Conservation (phyloP, 2,329 filamentous ascomycete species). For the Xylariaceae sp. region DNA sequence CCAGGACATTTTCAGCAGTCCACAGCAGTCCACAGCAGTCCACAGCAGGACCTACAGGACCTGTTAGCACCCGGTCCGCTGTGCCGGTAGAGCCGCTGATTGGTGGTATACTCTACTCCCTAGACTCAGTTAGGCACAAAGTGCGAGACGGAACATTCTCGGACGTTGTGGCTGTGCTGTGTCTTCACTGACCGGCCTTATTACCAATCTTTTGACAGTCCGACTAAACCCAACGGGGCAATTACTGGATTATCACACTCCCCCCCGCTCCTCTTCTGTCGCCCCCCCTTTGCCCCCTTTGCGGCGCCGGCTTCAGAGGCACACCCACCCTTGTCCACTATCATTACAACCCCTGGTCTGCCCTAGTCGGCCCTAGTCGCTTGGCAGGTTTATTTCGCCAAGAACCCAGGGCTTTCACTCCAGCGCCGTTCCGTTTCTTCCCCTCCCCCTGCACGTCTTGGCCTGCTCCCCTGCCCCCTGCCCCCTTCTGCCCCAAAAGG, state of each 20-base stretch:
- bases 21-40: neutral
- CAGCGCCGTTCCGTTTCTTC: conserved; percentile 5
- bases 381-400: conserved; percentile 22
- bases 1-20: neutral
- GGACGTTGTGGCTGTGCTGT: conserved; percentile 41
- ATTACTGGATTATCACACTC: conserved; percentile 28
- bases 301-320: conserved; percentile 2
- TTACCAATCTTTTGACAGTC: conserved; percentile 1
- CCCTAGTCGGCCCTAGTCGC: neutral
- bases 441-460: conserved; percentile 16
- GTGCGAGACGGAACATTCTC: conserved; percentile 37
- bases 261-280: conserved; percentile 13
- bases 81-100: conserved; percentile 26
- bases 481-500: conserved; percentile 14
- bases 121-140: conserved; percentile 27
- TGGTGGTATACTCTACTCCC: conserved; percentile 7
- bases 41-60: neutral
- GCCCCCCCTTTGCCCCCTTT: conserved; percentile 10
- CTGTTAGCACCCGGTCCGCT: conserved; percentile 25
- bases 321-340: no score
- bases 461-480: conserved; percentile 8
- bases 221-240: conserved; percentile 13
- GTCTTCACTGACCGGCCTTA: neutral
- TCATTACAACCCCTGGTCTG: no score
- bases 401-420: conserved; percentile 30